Base-by-base conservation (phyloP, 2,329 filamentous ascomycete genomes). In the Cryphonectria nitschkei region DNA sequence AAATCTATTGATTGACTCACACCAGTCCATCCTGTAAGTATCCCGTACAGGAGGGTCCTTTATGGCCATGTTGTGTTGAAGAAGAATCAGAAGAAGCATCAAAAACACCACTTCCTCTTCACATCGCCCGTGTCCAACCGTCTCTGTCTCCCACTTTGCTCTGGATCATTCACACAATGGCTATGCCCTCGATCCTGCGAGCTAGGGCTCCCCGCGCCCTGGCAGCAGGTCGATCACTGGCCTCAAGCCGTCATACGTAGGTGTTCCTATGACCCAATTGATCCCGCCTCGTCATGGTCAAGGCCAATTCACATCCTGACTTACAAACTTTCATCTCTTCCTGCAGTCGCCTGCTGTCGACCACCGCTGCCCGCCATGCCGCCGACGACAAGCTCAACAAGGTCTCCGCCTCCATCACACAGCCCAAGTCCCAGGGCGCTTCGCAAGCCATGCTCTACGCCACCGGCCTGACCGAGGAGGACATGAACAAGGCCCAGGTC, bases 361-460 rank as follows among this genome's bases (percentile, higher is more conserved):
- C 83, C 61, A 87, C 88, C 26, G 76, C 85, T 41, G 79, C 84
- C 75, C 81, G 83, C 73, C 83, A 75, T 74, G 75, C 81, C 75
- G 75, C 81, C 75, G 83, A 89, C 72, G 83, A 87, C 61, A 80
- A 86, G 76, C 88, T 97, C 81, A 99, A 99, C 87, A 93, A 89
- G 81, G 86, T 95, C 79, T 98, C 95, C 73, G 85, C 89, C 73
- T 82, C 86, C 80, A 95, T 99, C 84, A 99, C 96, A 37, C 95
- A 98, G 84, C 95, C 95, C 80, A 98, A 98, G 85, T 96, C 95
- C 46, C 96, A 99, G 85, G 96, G 96, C 76, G 96, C 97, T 69
- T 98, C 96, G 58, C 96, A 99, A 85, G 96, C 97, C 74, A 99
- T 99, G 97, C 87, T 99, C 70, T 99, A 97, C 85, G 96, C 93